Evolutionary conservation across 176 grass and related monocot species (phyloP).

Genomic region (Oryza glumipatula): DNA sequence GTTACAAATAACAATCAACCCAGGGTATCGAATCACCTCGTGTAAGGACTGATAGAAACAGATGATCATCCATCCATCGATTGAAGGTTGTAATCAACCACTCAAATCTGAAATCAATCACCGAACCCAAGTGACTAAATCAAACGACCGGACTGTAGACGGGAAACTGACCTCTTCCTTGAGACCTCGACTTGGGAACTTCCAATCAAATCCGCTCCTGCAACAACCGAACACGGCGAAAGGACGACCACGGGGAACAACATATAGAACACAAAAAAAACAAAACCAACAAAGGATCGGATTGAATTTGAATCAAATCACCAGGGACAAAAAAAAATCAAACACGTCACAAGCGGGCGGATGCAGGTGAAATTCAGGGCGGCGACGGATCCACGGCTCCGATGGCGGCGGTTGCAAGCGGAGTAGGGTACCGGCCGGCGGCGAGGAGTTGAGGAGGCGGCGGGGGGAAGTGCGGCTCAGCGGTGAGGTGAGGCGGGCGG

Average conservation of each 20-base stretch:
- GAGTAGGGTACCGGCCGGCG: no score
- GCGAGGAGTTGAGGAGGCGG: no score
- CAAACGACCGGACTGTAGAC: not conserved
- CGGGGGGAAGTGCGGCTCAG: no score
- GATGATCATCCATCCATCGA: not conserved
- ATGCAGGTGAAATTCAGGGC: no score
- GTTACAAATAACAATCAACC: not conserved
- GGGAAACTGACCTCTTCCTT: slow-evolving; percentile 50
- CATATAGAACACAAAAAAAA: not conserved
- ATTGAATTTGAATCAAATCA: not conserved
- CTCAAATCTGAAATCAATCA: slow-evolving; percentile 36
- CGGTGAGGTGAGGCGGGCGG: no score
- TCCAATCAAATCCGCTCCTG: not conserved
- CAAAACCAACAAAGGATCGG: no score
- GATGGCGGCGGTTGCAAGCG: no score
- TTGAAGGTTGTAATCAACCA: not conserved
- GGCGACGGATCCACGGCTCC: no score
- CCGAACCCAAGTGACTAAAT: slow-evolving; percentile 28
- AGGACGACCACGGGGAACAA: not conserved
- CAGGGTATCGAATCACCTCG: slow-evolving; percentile 22
- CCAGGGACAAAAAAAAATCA: not conserved
- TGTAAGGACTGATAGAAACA: not conserved
- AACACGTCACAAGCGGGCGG: not conserved
- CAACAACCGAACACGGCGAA: slow-evolving; percentile 31
- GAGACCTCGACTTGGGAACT: not conserved